A percentile compares a stretch with the other conserved stretches of the same genome.
Evolutionary conservation across 345 rosid genomes (phyloP).

Genomic region (Isatis tinctoria): DNA sequence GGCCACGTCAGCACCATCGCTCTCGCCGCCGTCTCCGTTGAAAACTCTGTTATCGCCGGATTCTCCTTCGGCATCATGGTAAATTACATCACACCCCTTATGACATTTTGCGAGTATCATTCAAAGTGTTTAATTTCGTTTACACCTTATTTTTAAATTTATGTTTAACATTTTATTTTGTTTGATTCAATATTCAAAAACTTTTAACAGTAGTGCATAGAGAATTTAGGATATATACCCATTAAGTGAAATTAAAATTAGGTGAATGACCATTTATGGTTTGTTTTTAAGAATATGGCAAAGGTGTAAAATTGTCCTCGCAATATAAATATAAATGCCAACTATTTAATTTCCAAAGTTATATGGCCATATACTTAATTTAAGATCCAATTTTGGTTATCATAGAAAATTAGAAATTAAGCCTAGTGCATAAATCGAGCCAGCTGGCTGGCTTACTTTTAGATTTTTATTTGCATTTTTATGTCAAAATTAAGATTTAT

Average conservation of each 20-base stretch:
- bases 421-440: background rate
- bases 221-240: background rate
- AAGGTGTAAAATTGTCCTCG: background rate
- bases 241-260: background rate
- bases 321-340: background rate
- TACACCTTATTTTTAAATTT: too few relatives aligned
- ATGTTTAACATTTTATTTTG: background rate
- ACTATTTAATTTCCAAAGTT: background rate
- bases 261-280: too few relatives aligned
- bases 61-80: constrained; percentile 88
- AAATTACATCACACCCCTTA: background rate
- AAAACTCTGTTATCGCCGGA: constrained; percentile 91
- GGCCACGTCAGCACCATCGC: constrained; percentile 72
- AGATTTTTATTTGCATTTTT: background rate
- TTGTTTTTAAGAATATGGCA: background rate
- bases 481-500: background rate
- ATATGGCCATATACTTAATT: background rate
- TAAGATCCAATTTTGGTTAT: background rate
- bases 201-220: background rate
- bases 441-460: background rate
- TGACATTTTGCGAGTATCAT: background rate
- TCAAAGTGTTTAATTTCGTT: background rate
- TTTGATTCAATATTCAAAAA: background rate
- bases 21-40: constrained; percentile 83
- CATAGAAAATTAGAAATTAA: background rate